These are phyloP conservation scores for Leishmania amazonensis DNA, from an alignment of 208 protist species.

Conservation along the genomic window DNA sequence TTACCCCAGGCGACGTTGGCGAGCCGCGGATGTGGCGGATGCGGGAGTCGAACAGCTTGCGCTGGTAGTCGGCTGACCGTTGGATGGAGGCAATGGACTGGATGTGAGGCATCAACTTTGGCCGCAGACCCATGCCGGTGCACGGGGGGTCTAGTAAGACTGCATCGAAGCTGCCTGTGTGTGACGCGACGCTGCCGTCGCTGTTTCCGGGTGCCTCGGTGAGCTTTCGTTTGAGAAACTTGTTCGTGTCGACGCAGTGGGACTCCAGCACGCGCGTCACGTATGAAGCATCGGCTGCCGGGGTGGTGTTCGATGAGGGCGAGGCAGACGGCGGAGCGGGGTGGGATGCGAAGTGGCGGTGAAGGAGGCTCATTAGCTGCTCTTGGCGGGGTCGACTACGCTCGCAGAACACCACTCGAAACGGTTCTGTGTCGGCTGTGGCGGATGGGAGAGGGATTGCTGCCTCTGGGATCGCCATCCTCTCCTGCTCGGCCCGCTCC, in stretches of 20 bases:
- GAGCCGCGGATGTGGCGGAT: conserved; percentile 37
- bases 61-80: conserved; percentile 70
- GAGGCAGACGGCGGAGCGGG: background rate
- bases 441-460: background rate
- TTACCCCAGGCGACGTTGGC: conserved; percentile 20
- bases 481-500: conserved; percentile 27
- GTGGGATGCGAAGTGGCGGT: conserved; percentile 37
- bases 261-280: conserved; percentile 15
- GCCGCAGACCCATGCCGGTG: conserved; percentile 75
- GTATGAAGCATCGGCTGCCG: background rate
- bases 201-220: background rate
- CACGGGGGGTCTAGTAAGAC: conserved; percentile 89
- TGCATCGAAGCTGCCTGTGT: conserved; percentile 42
- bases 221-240: conserved; percentile 21
- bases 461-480: conserved; percentile 20
- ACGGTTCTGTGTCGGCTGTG: background rate
- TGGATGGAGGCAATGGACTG: conserved; percentile 36
- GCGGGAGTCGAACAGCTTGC: conserved; percentile 69
- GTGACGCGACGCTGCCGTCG: background rate
- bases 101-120: conserved; percentile 56
- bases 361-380: conserved; percentile 39
- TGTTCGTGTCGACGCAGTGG: conserved; percentile 36
- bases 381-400: conserved; percentile 45
- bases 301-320: background rate
- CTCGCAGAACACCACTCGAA: conserved; percentile 55